Evolutionary conservation across 2,329 filamentous ascomycete species (phyloP).

Genomic region (Colletotrichum acutatum): DNA sequence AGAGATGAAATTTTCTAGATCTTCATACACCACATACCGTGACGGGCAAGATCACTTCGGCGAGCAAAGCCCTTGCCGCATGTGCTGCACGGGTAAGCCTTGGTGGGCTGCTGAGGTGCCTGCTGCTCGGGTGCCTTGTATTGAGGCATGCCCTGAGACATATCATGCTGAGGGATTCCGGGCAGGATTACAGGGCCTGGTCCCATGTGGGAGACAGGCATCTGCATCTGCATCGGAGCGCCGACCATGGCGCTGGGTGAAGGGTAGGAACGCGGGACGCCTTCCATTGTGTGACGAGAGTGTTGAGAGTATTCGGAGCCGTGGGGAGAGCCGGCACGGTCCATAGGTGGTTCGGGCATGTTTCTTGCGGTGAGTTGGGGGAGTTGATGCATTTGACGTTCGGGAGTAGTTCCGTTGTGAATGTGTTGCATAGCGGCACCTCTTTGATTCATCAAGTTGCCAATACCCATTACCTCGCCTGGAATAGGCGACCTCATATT

Average conservation of each 20-base stretch:
- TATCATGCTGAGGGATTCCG: constrained; percentile 48
- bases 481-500: constrained; percentile 57
- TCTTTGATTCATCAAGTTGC: constrained; percentile 64
- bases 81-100: constrained; percentile 78
- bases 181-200: constrained; percentile 54
- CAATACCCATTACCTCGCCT: constrained; percentile 64
- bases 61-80: constrained; percentile 94
- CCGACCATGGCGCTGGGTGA: constrained; percentile 64
- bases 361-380: constrained; percentile 41
- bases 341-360: constrained; percentile 50
- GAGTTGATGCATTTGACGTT: constrained; percentile 40
- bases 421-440: constrained; percentile 45
- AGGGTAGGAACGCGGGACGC: constrained; percentile 61
- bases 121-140: constrained; percentile 37
- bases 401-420: constrained; percentile 39
- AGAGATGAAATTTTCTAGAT: constrained; percentile 30
- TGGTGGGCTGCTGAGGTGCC: constrained; percentile 32
- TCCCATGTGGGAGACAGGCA: constrained; percentile 48
- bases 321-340: constrained; percentile 68
- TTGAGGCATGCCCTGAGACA: constrained; percentile 41
- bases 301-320: constrained; percentile 69
- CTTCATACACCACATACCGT: constrained; percentile 72
- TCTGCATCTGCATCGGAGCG: constrained; percentile 51
- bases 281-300: constrained; percentile 57
- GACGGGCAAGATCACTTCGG: constrained; percentile 91